A percentile compares a stretch with the other conserved stretches of the same genome.
These are phyloP conservation scores for Amborella trichopoda DNA, from an alignment of 164 flowering plant genomes.

Conservation along the genomic window DNA sequence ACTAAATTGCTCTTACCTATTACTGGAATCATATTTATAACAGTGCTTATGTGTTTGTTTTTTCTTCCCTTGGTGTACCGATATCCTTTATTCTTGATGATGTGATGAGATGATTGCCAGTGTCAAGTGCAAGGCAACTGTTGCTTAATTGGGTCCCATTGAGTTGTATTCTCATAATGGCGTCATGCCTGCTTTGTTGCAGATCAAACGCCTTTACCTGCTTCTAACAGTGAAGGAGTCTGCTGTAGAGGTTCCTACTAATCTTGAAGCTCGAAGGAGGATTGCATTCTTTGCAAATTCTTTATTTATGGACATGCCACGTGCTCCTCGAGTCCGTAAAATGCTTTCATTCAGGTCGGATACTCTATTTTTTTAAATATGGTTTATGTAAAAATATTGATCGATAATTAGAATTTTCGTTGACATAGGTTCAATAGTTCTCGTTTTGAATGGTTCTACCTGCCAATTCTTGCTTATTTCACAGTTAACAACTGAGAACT, in stretches of 20 bases:
- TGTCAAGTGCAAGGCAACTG: no score
- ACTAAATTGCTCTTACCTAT: neutral
- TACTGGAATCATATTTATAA: neutral
- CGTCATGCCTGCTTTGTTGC: constrained; percentile 2
- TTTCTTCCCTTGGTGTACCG: no score
- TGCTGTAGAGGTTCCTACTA: constrained; percentile 70
- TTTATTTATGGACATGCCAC: constrained; percentile 94
- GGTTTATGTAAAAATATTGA: no score
- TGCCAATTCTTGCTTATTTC: no score
- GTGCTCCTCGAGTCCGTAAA: constrained; percentile 82
- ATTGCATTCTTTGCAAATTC: constrained; percentile 84
- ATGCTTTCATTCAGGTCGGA: constrained; percentile 93
- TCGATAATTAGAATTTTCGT: neutral
- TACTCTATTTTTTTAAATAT: no score
- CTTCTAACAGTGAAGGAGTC: constrained; percentile 85
- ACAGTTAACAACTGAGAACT: no score
- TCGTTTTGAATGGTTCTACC: no score
- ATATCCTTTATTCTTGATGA: no score
- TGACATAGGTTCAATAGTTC: no score
- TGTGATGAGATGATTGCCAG: no score
- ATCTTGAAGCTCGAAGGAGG: constrained; percentile 93
- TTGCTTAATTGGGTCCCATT: no score
- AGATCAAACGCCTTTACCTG: constrained; percentile 35
- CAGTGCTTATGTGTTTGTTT: no score
- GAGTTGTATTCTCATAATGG: neutral